Percentiles rank a stretch among this genome's conserved stretches.
phyloP scores from a whole-genome alignment of 495 filamentous ascomycete species.

The Podospora tetraspora region DNA sequence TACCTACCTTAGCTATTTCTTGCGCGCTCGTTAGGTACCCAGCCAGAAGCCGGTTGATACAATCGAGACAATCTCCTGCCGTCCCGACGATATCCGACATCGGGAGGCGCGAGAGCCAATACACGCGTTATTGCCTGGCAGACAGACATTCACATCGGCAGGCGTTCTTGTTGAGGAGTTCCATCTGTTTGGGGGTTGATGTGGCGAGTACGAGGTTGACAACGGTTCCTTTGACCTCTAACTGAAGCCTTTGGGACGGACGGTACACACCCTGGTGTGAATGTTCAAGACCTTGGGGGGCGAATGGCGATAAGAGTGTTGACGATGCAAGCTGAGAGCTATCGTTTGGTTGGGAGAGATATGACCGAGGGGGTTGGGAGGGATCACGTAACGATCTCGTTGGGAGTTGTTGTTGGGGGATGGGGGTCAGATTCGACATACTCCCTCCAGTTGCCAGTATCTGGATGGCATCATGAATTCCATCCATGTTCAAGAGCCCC shows the following conservation, averaged over 20 bases:
- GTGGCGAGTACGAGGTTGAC: neutral
- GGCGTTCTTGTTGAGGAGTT: neutral
- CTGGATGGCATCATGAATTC: neutral
- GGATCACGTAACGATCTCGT: neutral
- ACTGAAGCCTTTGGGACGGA: neutral
- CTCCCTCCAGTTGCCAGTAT: neutral
- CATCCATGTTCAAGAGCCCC: neutral
- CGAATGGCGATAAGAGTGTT: neutral
- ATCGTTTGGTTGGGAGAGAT: neutral
- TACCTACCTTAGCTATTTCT: neutral
- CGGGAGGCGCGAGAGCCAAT: neutral
- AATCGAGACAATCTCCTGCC: neutral
- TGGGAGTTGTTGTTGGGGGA: neutral
- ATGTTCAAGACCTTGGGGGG: neutral
- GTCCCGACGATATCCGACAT: neutral
- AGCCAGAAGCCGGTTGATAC: too few species aligned
- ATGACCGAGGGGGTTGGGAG: neutral
- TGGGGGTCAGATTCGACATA: neutral
- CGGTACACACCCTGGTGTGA: neutral
- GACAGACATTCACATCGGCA: neutral
- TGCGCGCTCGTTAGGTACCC: neutral
- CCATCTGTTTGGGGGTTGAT: neutral
- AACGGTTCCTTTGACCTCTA: too few species aligned
- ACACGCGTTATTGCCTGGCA: neutral
- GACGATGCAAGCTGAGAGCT: neutral